phyloP scores from a whole-genome alignment of 768 basidiomycete genomes.

The Coprinopsis sp. region DNA sequence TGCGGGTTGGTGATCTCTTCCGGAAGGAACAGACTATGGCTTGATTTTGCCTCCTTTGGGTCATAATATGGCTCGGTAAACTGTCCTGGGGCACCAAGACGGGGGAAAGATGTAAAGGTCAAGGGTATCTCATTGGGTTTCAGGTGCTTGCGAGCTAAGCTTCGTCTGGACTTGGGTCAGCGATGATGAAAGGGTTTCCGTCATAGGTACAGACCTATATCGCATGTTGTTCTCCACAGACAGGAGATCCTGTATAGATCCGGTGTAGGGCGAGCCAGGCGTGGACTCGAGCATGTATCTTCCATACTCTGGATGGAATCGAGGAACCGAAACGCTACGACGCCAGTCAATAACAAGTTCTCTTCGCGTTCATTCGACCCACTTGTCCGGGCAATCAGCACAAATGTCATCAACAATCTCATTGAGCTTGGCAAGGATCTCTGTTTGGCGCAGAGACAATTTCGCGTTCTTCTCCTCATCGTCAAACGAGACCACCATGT shows the following conservation, averaged over 20 bases:
- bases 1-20: conserved; percentile 97
- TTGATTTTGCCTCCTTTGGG: conserved; percentile 73
- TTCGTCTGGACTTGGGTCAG: conserved; percentile 50
- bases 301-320: conserved; percentile 97
- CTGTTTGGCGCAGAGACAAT: conserved; percentile 90
- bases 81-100: conserved; percentile 79
- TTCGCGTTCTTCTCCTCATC: conserved; percentile 73
- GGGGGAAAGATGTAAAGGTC: conserved; percentile 93
- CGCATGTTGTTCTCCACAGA: conserved; percentile 95
- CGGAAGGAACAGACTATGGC: conserved; percentile 90
- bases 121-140: conserved; percentile 83
- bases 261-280: conserved; percentile 92
- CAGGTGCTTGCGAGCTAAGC: conserved; percentile 78
- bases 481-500: conserved; percentile 90
- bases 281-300: conserved; percentile 99
- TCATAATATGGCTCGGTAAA: conserved; percentile 90
- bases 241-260: conserved; percentile 78
- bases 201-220: conserved; percentile 54
- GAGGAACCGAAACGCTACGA: conserved; percentile 67
- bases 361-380: conserved; percentile 21
- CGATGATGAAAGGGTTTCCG: not conserved
- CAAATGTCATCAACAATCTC: conserved; percentile 64
- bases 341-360: not conserved
- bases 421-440: conserved; percentile 80
- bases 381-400: conserved; percentile 57